Evolutionary conservation across 805 yeast genomes (phyloP).

Genomic region (Candida stauntonica): DNA sequence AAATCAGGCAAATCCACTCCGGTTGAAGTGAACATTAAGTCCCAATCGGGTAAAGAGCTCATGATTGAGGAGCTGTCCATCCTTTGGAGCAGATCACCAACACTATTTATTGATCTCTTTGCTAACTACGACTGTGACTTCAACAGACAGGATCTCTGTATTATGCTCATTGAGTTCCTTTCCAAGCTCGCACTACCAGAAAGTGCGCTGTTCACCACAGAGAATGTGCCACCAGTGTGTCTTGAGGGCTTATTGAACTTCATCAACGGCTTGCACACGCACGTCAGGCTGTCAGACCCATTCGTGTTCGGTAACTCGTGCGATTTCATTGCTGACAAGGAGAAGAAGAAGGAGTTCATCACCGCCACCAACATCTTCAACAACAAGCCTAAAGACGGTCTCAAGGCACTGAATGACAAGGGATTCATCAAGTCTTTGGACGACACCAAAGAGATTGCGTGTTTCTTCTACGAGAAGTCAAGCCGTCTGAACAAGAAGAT

Average conservation of each 20-base stretch:
- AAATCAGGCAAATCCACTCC: conserved; percentile 31
- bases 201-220: conserved; percentile 72
- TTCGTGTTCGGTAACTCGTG: conserved; percentile 17
- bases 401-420: conserved; percentile 55
- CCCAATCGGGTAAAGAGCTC: conserved; percentile 59
- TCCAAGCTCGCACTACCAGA: conserved; percentile 82
- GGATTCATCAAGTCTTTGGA: conserved; percentile 53
- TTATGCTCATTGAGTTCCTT: conserved; percentile 60
- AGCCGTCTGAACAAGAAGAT: conserved; percentile 82
- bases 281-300: conserved; percentile 26
- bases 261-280: conserved; percentile 55
- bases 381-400: conserved; percentile 72
- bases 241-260: conserved; percentile 79
- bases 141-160: conserved; percentile 75
- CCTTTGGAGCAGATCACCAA: conserved; percentile 76
- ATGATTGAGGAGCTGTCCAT: conserved; percentile 80
- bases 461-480: conserved; percentile 72
- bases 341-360: conserved; percentile 68
- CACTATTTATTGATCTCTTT: conserved; percentile 70
- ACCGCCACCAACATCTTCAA: conserved; percentile 74
- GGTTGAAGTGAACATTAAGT: conserved; percentile 25
- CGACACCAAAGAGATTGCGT: conserved; percentile 63
- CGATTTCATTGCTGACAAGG: conserved; percentile 30
- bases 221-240: conserved; percentile 89
- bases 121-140: conserved; percentile 88